Base-by-base conservation (phyloP, 2,329 filamentous ascomycete genomes). In the Neodidymelliopsis sp. region DNA sequence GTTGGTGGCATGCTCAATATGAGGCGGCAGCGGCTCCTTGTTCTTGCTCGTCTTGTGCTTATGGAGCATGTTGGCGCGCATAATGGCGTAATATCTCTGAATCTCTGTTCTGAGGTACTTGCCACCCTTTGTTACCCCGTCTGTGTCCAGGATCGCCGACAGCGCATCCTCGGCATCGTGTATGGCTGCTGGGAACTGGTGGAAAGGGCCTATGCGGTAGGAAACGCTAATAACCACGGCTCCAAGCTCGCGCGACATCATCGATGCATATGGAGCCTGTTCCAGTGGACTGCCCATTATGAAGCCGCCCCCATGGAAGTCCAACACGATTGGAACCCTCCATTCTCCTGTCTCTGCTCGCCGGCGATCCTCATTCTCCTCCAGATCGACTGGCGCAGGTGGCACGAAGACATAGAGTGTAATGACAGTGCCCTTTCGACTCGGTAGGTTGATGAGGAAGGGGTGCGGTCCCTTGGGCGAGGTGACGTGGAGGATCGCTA, bases 151-250 rank as follows among this genome's bases (percentile, higher is more conserved):
- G 2, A 79, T 70, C 1, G 76, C 75, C 4, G 65, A 66, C 2
- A 79, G 57, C 2, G 76, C 75, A 47, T 79, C 77, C 41, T 79
- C 77, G 8, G 74, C 74, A 50, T 80, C 77, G 50, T 77, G 72
- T 13, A 79, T 71, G 1, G 77, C 77, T 0, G 75, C 75, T 0
- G 77, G 77, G 36, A 77, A 79, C 27, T 76, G 71, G 46, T 76
- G 69, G 46, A 77, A 71, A 1, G 77, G 77, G 4, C 75, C 77
- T 20, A 79, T 75, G 31, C 77, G 73, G 51, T 80, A 80, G 39
- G 78, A 77, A 3, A 79, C 77, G 37, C 71, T 75, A 37, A 79
- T 73, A 31, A 77, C 76, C 5, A 79, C 68, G 9, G 72, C 68
- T 4, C 68, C 60, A 9, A 78, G 67, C 54, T 76, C 71, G 9